These are phyloP conservation scores for Mycosphaerella arachidis DNA, from an alignment of 2,329 filamentous ascomycete species.

Conservation along the genomic window DNA sequence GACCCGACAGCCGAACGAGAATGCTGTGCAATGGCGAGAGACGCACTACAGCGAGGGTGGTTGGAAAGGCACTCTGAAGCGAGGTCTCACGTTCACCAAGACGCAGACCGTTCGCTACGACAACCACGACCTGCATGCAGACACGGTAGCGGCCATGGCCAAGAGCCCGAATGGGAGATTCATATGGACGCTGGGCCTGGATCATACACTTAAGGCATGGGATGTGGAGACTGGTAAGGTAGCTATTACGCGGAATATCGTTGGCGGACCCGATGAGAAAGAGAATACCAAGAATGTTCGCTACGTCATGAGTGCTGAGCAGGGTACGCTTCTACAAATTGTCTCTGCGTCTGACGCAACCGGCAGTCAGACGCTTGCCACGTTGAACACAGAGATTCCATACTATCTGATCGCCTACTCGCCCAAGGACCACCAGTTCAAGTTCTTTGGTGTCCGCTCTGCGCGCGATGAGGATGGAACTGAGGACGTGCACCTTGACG, in stretches of 20 bases:
- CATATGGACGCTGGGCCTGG: slow-evolving; percentile 77
- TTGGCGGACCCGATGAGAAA: slow-evolving; percentile 55
- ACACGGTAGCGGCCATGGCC: slow-evolving; percentile 59
- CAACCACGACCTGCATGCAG: slow-evolving; percentile 61
- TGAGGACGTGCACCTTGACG: slow-evolving; percentile 13
- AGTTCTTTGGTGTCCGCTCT: slow-evolving; percentile 73
- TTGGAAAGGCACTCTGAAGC: slow-evolving; percentile 61
- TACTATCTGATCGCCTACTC: slow-evolving; percentile 78
- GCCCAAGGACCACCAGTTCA: slow-evolving; percentile 85
- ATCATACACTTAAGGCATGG: slow-evolving; percentile 87
- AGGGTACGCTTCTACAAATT: slow-evolving; percentile 71
- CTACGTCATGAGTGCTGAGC: slow-evolving; percentile 73
- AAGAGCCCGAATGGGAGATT: slow-evolving; percentile 47
- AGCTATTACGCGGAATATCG: slow-evolving; percentile 69
- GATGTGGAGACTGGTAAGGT: slow-evolving; percentile 77
- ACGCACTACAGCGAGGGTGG: slow-evolving; percentile 66
- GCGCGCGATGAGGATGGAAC: slow-evolving; percentile 12
- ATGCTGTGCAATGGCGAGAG: slow-evolving; percentile 62
- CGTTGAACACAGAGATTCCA: slow-evolving; percentile 12
- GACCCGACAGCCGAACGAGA: slow-evolving; percentile 54
- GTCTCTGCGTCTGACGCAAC: slow-evolving; percentile 54
- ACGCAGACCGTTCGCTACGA: slow-evolving; percentile 61
- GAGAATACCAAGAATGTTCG: slow-evolving; percentile 50
- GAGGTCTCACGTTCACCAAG: slow-evolving; percentile 59
- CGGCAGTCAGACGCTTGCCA: slow-evolving; percentile 35